phyloP scores from a whole-genome alignment of 2,329 filamentous ascomycete species.

The Xylariales sp. region DNA sequence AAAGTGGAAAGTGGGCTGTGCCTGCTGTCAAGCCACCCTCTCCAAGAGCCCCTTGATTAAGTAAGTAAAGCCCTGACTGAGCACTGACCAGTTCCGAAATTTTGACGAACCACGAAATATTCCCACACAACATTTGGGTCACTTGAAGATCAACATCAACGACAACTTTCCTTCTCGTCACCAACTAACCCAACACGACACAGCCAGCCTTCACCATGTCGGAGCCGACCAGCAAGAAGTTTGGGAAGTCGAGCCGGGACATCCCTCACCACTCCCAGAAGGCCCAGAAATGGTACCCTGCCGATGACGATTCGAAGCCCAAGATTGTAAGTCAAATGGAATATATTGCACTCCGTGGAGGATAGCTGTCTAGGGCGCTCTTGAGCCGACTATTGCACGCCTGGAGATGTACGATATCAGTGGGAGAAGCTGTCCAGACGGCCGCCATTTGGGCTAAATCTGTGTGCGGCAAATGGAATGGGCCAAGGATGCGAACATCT shows the following conservation, averaged over 20 bases:
- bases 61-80: background rate
- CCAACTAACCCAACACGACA: slow-evolving; percentile 13
- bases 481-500: too few relatives aligned
- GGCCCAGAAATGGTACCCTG: slow-evolving; percentile 99
- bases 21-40: too few relatives aligned
- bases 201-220: slow-evolving; percentile 62
- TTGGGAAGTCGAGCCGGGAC: slow-evolving; percentile 92
- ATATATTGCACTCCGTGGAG: too few relatives aligned
- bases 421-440: too few relatives aligned
- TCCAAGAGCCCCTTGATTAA: too few relatives aligned
- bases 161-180: slow-evolving; percentile 14
- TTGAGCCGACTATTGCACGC: too few relatives aligned
- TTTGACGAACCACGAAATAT: slow-evolving; percentile 6
- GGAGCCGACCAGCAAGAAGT: slow-evolving; percentile 80
- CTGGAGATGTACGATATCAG: too few relatives aligned
- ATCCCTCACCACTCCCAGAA: slow-evolving; percentile 84
- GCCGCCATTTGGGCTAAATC: too few relatives aligned
- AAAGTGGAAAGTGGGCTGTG: too few relatives aligned
- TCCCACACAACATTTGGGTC: slow-evolving; percentile 9
- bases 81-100: slow-evolving; percentile 5
- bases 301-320: slow-evolving; percentile 80
- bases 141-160: slow-evolving; percentile 3
- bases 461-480: too few relatives aligned
- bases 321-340: slow-evolving; percentile 85
- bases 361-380: too few relatives aligned